Evolutionary conservation across 495 filamentous ascomycete species (phyloP).

Genomic region (Lophiostoma macrostomum): DNA sequence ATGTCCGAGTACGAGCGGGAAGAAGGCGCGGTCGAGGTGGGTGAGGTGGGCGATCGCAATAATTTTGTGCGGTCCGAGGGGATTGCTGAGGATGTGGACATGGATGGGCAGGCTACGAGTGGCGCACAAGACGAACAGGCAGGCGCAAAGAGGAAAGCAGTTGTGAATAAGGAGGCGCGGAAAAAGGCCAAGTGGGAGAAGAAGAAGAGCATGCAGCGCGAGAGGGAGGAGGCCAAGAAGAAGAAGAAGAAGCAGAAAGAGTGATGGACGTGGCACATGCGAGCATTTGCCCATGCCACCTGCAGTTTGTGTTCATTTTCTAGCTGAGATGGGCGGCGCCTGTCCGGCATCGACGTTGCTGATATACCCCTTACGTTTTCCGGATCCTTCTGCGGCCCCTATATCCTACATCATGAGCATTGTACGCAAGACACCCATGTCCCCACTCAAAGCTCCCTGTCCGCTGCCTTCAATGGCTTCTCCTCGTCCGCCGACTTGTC

Average conservation of each 20-base stretch:
- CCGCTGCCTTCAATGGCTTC: conserved; percentile 55
- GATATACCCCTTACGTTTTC: not conserved
- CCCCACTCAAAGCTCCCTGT: conserved; percentile 54
- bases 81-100: conserved; percentile 19
- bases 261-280: not conserved
- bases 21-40: conserved; percentile 43
- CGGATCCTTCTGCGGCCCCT: not conserved
- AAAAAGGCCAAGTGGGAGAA: conserved; percentile 46
- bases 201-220: conserved; percentile 45
- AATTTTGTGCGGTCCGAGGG: conserved; percentile 11
- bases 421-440: not conserved
- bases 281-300: no score
- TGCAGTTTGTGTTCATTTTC: no score
- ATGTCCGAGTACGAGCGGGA: conserved; percentile 49
- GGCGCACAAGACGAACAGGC: conserved; percentile 1
- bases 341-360: no score
- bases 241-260: conserved; percentile 38
- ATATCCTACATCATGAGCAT: not conserved
- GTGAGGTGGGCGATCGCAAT: conserved; percentile 38
- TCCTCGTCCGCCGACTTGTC: conserved; percentile 33
- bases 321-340: no score
- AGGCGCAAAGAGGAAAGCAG: conserved; percentile 36
- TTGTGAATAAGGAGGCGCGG: conserved; percentile 39
- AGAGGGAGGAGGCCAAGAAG: conserved; percentile 45
- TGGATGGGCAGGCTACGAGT: conserved; percentile 4